Conservation (phyloP, 2,329 filamentous ascomycete genomes). For the Colletotrichum sp. region DNA sequence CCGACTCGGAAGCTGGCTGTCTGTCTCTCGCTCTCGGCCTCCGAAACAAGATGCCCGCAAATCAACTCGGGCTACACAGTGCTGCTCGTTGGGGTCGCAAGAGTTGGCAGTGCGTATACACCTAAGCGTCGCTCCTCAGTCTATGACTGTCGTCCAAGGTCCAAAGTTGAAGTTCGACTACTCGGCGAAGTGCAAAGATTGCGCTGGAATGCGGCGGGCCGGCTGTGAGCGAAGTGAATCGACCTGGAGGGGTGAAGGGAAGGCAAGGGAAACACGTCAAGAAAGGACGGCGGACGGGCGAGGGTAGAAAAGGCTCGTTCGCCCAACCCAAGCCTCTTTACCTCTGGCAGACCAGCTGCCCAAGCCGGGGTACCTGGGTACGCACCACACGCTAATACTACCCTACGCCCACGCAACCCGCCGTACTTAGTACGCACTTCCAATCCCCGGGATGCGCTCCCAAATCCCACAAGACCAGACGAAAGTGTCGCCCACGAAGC, state of each 20-base stretch:
- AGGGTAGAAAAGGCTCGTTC: slow-evolving; percentile 22
- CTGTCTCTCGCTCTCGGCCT: slow-evolving; percentile 6
- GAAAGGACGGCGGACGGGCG: slow-evolving; percentile 9
- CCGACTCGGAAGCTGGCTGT: slow-evolving; percentile 6
- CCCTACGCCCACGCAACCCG: neutral
- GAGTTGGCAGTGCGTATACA: neutral
- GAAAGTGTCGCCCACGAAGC: neutral
- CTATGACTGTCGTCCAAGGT: slow-evolving; percentile 18
- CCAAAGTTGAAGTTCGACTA: slow-evolving; percentile 4
- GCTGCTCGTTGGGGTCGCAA: neutral
- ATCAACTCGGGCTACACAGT: slow-evolving; percentile 17
- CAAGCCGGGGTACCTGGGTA: slow-evolving; percentile 13
- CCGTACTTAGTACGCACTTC: slow-evolving; percentile 7
- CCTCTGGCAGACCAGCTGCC: neutral
- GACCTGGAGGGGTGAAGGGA: slow-evolving; percentile 15
- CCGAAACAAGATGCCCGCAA: slow-evolving; percentile 14
- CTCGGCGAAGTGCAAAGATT: slow-evolving; percentile 13
- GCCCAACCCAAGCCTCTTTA: slow-evolving; percentile 12
- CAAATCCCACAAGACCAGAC: slow-evolving; percentile 17
- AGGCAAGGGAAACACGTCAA: neutral
- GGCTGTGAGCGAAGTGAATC: neutral
- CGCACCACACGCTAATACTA: neutral
- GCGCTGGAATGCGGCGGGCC: slow-evolving; percentile 12
- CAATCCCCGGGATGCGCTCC: slow-evolving; percentile 13
- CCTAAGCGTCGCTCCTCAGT: slow-evolving; percentile 2